A percentile compares a stretch with the other conserved stretches of the same genome.
Evolutionary conservation across 257 asterid species (phyloP).

Genomic region (Echites panduratus): DNA sequence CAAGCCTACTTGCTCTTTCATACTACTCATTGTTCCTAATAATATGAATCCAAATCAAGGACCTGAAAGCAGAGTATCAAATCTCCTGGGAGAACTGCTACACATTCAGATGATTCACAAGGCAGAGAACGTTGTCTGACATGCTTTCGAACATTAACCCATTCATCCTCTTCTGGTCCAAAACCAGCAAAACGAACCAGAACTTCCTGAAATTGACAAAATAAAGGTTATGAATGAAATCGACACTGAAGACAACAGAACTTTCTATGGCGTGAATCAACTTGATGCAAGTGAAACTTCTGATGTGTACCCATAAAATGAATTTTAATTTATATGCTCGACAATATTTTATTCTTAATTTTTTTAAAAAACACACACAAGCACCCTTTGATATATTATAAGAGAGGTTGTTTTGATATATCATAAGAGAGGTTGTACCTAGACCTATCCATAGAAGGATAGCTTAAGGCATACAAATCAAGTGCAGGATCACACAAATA

Average conservation of each 20-base stretch:
- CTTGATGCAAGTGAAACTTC: background rate
- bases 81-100: conserved; percentile 79
- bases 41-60: conserved; percentile 9
- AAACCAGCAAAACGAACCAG: conserved; percentile 95
- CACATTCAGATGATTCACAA: conserved; percentile 94
- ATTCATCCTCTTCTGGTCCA: conserved; percentile 93
- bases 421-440: background rate
- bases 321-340: background rate
- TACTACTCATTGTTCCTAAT: background rate
- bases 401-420: background rate
- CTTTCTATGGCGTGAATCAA: background rate
- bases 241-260: background rate
- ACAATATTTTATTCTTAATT: too few species aligned
- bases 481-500: background rate
- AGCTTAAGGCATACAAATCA: background rate
- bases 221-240: background rate
- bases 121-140: conserved; percentile 95
- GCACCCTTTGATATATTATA: background rate
- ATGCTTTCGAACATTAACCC: conserved; percentile 77
- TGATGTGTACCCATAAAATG: background rate
- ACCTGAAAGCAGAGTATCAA: conserved; percentile 97
- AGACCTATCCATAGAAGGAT: background rate
- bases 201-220: conserved; percentile 63
- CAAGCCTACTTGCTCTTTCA: background rate
- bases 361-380: too few species aligned